A percentile compares a stretch with the other conserved stretches of the same genome.
Evolutionary conservation across 164 flowering plant species (phyloP).

Genomic region (Cinnamomum micranthum): DNA sequence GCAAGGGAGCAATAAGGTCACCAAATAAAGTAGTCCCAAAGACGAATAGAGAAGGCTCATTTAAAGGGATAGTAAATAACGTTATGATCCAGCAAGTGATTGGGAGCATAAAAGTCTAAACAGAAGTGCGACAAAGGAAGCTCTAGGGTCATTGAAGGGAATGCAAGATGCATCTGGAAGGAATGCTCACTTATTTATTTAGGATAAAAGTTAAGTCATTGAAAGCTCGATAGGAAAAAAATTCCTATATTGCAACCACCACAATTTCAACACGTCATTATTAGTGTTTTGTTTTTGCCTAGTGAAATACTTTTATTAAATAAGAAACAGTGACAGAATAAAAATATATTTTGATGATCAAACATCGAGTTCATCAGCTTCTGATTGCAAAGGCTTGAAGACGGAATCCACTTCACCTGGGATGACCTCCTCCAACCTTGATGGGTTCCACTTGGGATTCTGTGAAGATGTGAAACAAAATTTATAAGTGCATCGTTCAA

Average conservation of each 20-base stretch:
- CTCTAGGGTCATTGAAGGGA: too few species aligned
- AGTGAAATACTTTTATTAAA: background rate
- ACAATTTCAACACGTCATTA: background rate
- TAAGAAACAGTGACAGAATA: background rate
- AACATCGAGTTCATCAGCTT: slow-evolving; percentile 33
- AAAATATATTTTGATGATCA: slow-evolving; percentile 12
- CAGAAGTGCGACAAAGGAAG: too few species aligned
- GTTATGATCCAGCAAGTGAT: too few species aligned
- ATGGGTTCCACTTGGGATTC: slow-evolving; percentile 60
- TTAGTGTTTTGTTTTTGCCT: background rate
- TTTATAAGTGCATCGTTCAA: background rate
- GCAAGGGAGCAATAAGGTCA: too few species aligned
- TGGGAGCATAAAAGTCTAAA: too few species aligned
- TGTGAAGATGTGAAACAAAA: slow-evolving; percentile 20
- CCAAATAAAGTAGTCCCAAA: too few species aligned
- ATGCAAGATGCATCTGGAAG: too few species aligned
- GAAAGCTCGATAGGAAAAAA: too few species aligned
- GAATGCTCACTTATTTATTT: too few species aligned
- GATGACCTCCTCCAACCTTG: slow-evolving; percentile 39
- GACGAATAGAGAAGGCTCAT: too few species aligned
- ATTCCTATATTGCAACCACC: background rate
- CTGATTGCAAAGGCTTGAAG: slow-evolving; percentile 38
- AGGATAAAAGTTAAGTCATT: too few species aligned
- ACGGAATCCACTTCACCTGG: slow-evolving; percentile 35
- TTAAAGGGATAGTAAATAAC: too few species aligned